Evolutionary conservation across 179 eudicot genomes (phyloP).

Genomic region (Actinidia polygama): DNA sequence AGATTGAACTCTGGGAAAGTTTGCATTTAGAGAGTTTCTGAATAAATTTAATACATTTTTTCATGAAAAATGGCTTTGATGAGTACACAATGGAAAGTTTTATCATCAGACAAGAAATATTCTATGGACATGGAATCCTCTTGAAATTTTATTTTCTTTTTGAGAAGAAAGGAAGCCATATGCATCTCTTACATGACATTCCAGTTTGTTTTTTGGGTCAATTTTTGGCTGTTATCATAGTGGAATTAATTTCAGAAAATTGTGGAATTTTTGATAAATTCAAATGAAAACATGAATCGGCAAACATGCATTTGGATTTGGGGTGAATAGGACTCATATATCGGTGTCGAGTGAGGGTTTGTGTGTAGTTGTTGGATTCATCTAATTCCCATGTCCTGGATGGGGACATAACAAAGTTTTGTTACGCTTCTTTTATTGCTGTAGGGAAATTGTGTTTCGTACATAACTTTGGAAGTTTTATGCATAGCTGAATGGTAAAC

Average conservation of each 20-base stretch:
- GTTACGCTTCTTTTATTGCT: not conserved
- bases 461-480: too few relatives aligned
- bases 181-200: not conserved
- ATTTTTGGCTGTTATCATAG: not conserved
- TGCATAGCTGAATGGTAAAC: too few relatives aligned
- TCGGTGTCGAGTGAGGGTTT: too few relatives aligned
- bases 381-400: not conserved
- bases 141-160: not conserved
- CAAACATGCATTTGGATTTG: not conserved
- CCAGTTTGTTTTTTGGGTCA: not conserved
- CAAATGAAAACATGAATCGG: not conserved
- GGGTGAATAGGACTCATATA: not conserved
- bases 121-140: not conserved
- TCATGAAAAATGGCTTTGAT: not conserved
- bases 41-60: not conserved
- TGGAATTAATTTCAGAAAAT: not conserved
- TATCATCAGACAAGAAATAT: not conserved
- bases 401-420: not conserved
- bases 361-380: too few relatives aligned
- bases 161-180: not conserved
- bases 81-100: not conserved
- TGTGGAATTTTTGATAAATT: not conserved
- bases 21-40: not conserved
- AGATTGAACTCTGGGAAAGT: not conserved
- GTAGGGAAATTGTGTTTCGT: too few relatives aligned